Conservation (phyloP, 495 filamentous ascomycete species). For the Pyrenula aspistea region DNA sequence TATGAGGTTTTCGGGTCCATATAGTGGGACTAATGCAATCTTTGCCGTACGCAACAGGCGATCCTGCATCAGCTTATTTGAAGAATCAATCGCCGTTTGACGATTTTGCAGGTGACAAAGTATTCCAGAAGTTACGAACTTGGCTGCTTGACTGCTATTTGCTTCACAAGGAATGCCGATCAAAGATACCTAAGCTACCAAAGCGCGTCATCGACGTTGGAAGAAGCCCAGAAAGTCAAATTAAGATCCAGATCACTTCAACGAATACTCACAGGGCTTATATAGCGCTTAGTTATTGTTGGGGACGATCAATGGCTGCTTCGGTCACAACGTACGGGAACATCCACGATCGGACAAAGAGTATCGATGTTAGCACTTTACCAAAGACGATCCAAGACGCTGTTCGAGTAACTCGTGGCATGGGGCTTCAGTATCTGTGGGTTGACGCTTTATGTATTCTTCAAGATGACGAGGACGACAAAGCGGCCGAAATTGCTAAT, state of each 20-base stretch:
- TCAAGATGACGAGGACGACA: slow-evolving; percentile 18
- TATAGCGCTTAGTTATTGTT: not conserved
- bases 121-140: not conserved
- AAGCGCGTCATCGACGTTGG: not conserved
- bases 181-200: not conserved
- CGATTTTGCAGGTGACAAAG: not conserved
- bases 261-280: not conserved
- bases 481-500: slow-evolving; percentile 8
- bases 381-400: slow-evolving; percentile 6
- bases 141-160: not conserved
- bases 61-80: not conserved
- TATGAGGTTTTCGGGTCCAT: not conserved
- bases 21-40: not conserved
- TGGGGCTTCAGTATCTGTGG: slow-evolving; percentile 13
- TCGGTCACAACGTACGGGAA: not conserved
- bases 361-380: not conserved
- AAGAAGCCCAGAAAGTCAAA: not conserved
- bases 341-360: not conserved
- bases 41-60: not conserved
- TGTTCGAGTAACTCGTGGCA: slow-evolving; percentile 1
- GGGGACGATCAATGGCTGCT: not conserved
- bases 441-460: slow-evolving; percentile 22
- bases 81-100: not conserved
- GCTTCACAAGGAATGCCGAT: not conserved
- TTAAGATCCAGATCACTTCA: not conserved